Evolutionary conservation across 306 rosid genomes (phyloP), one percentile per base, ranked within the genome.

Genomic region (Hippophae tibetana): DNA sequence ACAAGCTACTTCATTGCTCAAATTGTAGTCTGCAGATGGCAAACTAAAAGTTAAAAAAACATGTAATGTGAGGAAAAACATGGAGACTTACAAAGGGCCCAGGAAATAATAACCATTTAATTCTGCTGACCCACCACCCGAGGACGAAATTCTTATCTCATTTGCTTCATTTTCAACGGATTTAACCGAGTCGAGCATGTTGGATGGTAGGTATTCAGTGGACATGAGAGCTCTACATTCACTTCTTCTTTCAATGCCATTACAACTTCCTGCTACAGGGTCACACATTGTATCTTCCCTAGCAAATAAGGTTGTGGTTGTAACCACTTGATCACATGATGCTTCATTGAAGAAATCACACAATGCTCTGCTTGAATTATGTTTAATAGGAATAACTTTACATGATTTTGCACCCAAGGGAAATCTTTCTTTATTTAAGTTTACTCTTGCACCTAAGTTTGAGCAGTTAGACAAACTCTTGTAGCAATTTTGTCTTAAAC

Each of bases 211-310:
- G 5, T 31, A 4, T 0, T 31, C 38, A 31, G 3, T 31, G 38
- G 38, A 31, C 38, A 31, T 31, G 38, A 31, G 5, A 31, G 38
- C 38, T 72, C 54, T 54, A 47, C 71, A 60, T 42, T 72, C 72
- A 51, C 71, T 70, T 58, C 63, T 74, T 68, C 52, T 72, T 72
- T 68, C 94, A 60, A 43, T 63, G 64, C 65, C 76, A 38, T 68
- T 49, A 48, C 72, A 60, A 62, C 56, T 72, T 52, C 71, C 76
- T 18, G 56, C 51, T 47, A 26, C 40, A 46, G 69, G 57, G 25
- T 79, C 71, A 56, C 42, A n/a, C 43, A 50, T 48, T 43, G 57
- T 46, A 61, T 45, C 81, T 76, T 76, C 79, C 10, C 56, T 53
- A 47, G 42, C 62, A 50, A 52, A 56, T 25, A 60, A 63, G 53